phyloP scores from a whole-genome alignment of 805 yeast species.

The Starmerella stellata region DNA sequence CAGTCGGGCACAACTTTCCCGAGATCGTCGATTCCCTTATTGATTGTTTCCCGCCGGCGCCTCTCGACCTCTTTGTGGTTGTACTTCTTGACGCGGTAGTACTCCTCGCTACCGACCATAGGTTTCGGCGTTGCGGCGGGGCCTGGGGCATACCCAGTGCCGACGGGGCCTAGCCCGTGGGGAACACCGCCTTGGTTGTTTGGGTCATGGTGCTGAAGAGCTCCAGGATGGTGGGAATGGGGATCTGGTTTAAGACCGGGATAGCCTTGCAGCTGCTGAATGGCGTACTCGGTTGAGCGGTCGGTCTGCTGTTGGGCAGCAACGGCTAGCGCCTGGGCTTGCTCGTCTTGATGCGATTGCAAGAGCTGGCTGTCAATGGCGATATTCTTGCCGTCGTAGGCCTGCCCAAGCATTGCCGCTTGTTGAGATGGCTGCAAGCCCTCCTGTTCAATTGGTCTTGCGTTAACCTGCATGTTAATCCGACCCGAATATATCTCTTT shows the following conservation, averaged over 20 bases:
- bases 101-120: conserved; percentile 57
- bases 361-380: conserved; percentile 15
- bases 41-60: conserved; percentile 23
- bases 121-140: conserved; percentile 28
- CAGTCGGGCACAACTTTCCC: conserved; percentile 31
- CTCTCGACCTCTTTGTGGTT: conserved; percentile 45
- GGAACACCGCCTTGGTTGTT: conserved; percentile 6
- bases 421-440: conserved; percentile 7
- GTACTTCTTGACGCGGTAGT: conserved; percentile 67
- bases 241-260: conserved; percentile 12
- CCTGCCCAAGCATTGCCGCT: conserved; percentile 12
- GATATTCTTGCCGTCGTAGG: conserved; percentile 13
- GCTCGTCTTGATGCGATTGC: conserved; percentile 14
- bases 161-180: conserved; percentile 6
- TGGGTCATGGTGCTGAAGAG: conserved; percentile 3
- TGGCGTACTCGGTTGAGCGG: conserved; percentile 15
- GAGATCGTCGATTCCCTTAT: conserved; percentile 21
- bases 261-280: conserved; percentile 15
- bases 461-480: conserved; percentile 13
- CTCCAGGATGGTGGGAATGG: conserved; percentile 6
- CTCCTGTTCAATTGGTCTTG: conserved; percentile 14
- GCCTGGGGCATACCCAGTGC: conserved; percentile 1
- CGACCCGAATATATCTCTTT: neutral
- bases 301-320: conserved; percentile 14
- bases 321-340: conserved; percentile 13